Evolutionary conservation across 176 grass and related monocot genomes (phyloP).

Genomic region (Carex littledalei): DNA sequence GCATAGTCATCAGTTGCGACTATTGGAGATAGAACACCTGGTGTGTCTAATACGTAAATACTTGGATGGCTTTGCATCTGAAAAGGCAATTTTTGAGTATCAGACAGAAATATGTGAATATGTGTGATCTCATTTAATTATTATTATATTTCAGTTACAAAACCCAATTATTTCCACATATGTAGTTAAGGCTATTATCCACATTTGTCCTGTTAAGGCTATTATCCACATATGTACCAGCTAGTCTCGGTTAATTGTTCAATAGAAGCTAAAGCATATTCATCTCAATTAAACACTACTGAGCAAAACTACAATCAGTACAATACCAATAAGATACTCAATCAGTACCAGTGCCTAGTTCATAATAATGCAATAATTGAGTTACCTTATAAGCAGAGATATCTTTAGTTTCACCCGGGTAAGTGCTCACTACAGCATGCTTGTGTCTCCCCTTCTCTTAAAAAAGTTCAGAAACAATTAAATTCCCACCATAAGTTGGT

Average conservation of each 20-base stretch:
- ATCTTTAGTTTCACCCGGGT: slow-evolving; percentile 76
- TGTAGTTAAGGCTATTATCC: neutral
- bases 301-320: neutral
- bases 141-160: neutral
- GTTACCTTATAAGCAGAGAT: slow-evolving; percentile 74
- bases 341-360: neutral
- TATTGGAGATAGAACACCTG: slow-evolving; percentile 46
- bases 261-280: neutral
- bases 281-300: neutral
- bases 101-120: neutral
- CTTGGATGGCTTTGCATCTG: slow-evolving; percentile 78
- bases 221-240: neutral
- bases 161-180: neutral
- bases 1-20: slow-evolving; percentile 32
- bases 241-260: neutral
- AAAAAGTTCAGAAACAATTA: slow-evolving; percentile 5
- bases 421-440: slow-evolving; percentile 56
- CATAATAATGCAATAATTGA: neutral
- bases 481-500: neutral
- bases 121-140: neutral
- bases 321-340: neutral
- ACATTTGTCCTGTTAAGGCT: neutral
- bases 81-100: neutral
- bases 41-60: slow-evolving; percentile 69
- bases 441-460: slow-evolving; percentile 76